These are phyloP conservation scores for Aureobasidium musti DNA, from an alignment of 2,329 filamentous ascomycete species.

Conservation along the genomic window DNA sequence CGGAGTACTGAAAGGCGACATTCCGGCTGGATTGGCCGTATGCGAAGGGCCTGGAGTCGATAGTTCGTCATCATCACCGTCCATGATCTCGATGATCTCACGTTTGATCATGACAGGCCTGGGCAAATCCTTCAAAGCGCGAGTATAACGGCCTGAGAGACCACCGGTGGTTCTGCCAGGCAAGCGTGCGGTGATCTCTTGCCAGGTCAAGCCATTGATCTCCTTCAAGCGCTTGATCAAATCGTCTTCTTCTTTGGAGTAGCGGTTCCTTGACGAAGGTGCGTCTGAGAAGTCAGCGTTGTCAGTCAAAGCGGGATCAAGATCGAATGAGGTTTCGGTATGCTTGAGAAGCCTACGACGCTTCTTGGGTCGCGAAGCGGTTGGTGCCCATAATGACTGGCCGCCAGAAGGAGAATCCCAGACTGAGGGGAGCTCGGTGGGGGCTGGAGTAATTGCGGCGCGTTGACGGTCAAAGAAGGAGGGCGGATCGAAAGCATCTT, in stretches of 20 bases:
- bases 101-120: conserved; percentile 27
- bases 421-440: conserved; percentile 29
- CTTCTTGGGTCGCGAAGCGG: conserved; percentile 6
- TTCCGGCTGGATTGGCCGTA: background rate
- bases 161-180: conserved; percentile 39
- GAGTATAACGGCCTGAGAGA: conserved; percentile 37
- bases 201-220: conserved; percentile 43
- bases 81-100: conserved; percentile 37
- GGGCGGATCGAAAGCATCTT: conserved; percentile 22
- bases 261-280: conserved; percentile 26
- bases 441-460: conserved; percentile 1
- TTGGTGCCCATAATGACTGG: conserved; percentile 34
- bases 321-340: background rate
- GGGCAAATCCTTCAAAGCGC: conserved; percentile 27
- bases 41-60: background rate
- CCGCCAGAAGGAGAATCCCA: conserved; percentile 30
- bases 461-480: background rate
- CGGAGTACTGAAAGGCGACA: conserved; percentile 9
- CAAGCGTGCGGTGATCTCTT: conserved; percentile 42
- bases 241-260: conserved; percentile 38
- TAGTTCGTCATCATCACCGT: conserved; percentile 22
- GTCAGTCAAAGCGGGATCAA: background rate
- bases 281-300: conserved; percentile 7
- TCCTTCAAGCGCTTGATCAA: conserved; percentile 48
- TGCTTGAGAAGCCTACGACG: conserved; percentile 25